A percentile compares a stretch with the other conserved stretches of the same genome.
Evolutionary conservation across 371 early-diverging fungal species (phyloP).

Genomic region (Chytridium lagenaria): DNA sequence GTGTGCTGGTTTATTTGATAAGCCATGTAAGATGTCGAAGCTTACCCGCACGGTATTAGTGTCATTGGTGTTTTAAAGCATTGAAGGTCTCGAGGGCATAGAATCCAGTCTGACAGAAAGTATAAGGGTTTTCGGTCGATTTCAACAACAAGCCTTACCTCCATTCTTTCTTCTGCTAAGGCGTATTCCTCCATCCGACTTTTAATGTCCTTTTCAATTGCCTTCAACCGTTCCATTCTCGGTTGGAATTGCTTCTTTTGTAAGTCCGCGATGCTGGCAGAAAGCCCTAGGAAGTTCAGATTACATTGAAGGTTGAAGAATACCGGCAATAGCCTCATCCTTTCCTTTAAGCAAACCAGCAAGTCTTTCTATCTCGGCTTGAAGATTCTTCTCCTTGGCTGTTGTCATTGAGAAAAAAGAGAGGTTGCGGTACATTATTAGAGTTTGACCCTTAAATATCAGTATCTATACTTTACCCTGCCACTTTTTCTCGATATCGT

Average conservation of each 20-base stretch:
- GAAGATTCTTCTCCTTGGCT: constrained; percentile 49
- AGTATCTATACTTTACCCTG: constrained; percentile 38
- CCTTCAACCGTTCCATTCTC: constrained; percentile 56
- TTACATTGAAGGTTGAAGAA: not conserved
- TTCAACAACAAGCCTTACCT: constrained; percentile 37
- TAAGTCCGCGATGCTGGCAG: constrained; percentile 41
- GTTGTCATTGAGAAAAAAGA: not conserved
- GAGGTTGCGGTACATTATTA: too few relatives aligned
- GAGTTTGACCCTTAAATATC: not conserved
- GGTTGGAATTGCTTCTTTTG: constrained; percentile 57
- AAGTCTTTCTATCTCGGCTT: constrained; percentile 44
- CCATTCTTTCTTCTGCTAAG: constrained; percentile 58
- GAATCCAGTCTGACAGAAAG: constrained; percentile 52
- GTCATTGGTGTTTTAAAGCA: constrained; percentile 52
- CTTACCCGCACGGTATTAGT: constrained; percentile 55
- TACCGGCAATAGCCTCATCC: constrained; percentile 40
- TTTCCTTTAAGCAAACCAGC: constrained; percentile 25
- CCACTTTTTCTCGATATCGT: constrained; percentile 58
- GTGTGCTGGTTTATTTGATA: constrained; percentile 47
- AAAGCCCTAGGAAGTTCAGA: constrained; percentile 25
- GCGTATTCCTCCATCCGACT: constrained; percentile 55
- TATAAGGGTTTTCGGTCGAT: not conserved
- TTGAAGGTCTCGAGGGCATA: constrained; percentile 57
- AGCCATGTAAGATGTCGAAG: not conserved
- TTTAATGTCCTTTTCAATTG: constrained; percentile 57